Conservation (phyloP, 1,139 yeast species). For the Diutina sp. region DNA sequence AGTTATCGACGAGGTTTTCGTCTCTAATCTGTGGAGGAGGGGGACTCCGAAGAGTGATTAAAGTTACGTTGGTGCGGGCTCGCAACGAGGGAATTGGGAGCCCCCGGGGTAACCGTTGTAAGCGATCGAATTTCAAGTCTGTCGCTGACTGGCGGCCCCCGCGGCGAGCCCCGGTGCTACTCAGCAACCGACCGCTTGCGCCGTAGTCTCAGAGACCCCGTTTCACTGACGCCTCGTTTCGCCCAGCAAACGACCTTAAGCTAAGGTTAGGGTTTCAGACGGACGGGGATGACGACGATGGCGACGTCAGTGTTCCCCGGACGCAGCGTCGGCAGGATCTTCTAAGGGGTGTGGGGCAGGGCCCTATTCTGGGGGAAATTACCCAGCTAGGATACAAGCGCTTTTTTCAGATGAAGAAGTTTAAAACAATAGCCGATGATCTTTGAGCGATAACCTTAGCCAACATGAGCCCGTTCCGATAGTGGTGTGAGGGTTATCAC, state of each 20-base stretch:
- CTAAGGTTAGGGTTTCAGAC: background rate
- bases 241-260: background rate
- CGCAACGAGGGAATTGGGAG: background rate
- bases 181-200: background rate
- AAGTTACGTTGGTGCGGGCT: background rate
- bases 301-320: background rate
- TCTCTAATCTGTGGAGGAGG: too few species aligned
- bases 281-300: background rate
- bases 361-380: background rate
- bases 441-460: background rate
- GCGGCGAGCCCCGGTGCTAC: background rate
- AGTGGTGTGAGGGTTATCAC: too few species aligned
- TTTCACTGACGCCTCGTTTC: background rate
- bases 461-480: too few species aligned
- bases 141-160: background rate
- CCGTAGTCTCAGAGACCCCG: background rate
- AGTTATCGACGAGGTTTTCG: too few species aligned
- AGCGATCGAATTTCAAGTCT: background rate
- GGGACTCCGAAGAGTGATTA: background rate
- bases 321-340: background rate
- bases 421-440: background rate
- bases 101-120: background rate
- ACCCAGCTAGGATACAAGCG: background rate
- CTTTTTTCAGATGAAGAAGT: background rate
- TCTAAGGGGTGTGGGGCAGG: background rate